Evolutionary conservation across 371 early-diverging fungal genomes (phyloP).

Genomic region (Mortierella sp.): DNA sequence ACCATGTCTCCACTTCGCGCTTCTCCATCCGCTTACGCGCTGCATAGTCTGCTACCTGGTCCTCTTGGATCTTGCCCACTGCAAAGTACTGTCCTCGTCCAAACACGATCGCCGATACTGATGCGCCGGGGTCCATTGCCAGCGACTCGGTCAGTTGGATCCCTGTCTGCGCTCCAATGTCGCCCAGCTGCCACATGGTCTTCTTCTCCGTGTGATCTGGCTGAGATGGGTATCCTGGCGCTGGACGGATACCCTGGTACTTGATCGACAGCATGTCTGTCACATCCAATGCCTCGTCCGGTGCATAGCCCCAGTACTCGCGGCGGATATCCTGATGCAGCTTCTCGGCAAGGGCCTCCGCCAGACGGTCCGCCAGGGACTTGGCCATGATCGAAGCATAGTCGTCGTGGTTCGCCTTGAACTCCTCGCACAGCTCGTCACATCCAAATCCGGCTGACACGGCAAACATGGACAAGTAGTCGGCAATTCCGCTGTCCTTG

Average conservation of each 20-base stretch:
- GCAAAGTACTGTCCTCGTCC: conserved; percentile 83
- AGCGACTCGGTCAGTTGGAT: conserved; percentile 88
- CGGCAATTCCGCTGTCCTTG: conserved; percentile 73
- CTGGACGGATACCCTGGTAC: conserved; percentile 94
- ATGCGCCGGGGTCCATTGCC: conserved; percentile 93
- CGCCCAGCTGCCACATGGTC: conserved; percentile 89
- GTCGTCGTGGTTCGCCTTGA: conserved; percentile 84
- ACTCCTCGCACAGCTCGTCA: conserved; percentile 80
- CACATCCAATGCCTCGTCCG: conserved; percentile 77
- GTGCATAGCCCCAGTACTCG: conserved; percentile 88
- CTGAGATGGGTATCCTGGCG: conserved; percentile 90
- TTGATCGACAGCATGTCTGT: conserved; percentile 87
- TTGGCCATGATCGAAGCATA: conserved; percentile 92
- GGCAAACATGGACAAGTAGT: conserved; percentile 91
- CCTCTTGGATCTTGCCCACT: conserved; percentile 91
- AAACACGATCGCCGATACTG: conserved; percentile 69
- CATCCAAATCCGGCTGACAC: conserved; percentile 92
- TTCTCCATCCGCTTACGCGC: conserved; percentile 77
- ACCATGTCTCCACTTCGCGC: conserved; percentile 84
- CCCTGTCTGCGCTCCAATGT: conserved; percentile 80
- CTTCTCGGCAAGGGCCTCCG: conserved; percentile 91
- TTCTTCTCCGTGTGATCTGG: conserved; percentile 93
- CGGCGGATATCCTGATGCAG: conserved; percentile 88
- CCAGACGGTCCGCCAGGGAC: conserved; percentile 92
- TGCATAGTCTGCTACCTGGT: conserved; percentile 86